A percentile compares a stretch with the other conserved stretches of the same genome.
Conservation (phyloP, 495 filamentous ascomycete genomes). For the Hyaloscypha variabilis region DNA sequence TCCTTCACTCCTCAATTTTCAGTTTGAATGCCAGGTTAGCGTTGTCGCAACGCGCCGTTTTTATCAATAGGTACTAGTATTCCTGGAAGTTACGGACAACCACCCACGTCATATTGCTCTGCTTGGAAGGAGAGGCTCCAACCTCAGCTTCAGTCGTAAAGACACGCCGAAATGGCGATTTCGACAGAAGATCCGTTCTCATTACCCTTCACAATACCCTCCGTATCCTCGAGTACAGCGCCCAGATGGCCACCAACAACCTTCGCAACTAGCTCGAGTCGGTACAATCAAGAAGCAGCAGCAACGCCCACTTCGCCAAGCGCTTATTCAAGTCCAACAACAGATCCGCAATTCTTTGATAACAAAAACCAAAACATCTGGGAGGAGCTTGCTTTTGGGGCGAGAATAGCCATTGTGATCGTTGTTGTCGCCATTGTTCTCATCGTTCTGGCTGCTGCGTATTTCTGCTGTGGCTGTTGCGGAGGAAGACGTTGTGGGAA, state of each 20-base stretch:
- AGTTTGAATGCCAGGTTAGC: not conserved
- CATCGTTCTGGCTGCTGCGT: slow-evolving; percentile 8
- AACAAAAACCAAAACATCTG: not conserved
- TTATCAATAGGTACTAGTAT: not conserved
- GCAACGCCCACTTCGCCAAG: not conserved
- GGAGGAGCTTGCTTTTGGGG: not conserved
- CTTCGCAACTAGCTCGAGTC: not conserved
- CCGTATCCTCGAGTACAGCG: too few relatives aligned
- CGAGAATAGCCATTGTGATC: not conserved
- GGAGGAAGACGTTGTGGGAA: not conserved
- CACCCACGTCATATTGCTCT: not conserved
- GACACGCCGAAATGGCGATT: not conserved
- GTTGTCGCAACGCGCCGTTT: not conserved
- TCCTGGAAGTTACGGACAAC: not conserved
- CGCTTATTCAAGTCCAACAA: not conserved
- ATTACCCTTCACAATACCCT: too few relatives aligned
- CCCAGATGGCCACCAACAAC: not conserved
- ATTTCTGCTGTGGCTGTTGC: slow-evolving; percentile 27
- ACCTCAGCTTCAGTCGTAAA: not conserved
- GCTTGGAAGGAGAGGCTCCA: not conserved
- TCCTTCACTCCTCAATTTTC: not conserved
- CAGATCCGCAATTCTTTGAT: not conserved
- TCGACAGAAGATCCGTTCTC: not conserved
- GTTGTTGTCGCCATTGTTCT: slow-evolving; percentile 10
- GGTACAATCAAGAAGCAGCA: not conserved